Evolutionary conservation across 129 eudicot species (phyloP).

Genomic region (Helianthus annuus): DNA sequence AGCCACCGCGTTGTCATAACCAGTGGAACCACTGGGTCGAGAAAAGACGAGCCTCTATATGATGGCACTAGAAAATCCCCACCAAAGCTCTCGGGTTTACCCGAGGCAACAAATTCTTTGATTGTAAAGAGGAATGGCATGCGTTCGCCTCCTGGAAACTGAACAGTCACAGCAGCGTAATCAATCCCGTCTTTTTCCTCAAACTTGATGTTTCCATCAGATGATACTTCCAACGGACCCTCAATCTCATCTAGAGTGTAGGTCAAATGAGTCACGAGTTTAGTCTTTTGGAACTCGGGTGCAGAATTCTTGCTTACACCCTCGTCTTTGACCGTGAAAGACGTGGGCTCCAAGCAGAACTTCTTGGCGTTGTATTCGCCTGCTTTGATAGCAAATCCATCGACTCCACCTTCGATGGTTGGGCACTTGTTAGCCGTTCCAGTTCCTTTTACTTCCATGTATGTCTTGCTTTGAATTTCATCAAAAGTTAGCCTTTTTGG

Average conservation of each 20-base stretch:
- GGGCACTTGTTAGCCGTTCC: slow-evolving; percentile 99
- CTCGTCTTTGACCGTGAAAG: slow-evolving; percentile 88
- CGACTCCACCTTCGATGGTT: slow-evolving; percentile 70
- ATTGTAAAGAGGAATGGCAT: slow-evolving; percentile 87
- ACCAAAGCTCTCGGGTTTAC: slow-evolving; percentile 69
- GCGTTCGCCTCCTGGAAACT: slow-evolving; percentile 94
- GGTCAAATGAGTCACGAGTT: slow-evolving; percentile 93
- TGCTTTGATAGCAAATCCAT: slow-evolving; percentile 58
- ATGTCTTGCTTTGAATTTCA: slow-evolving; percentile 92
- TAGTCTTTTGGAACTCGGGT: slow-evolving; percentile 87
- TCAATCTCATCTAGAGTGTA: no score
- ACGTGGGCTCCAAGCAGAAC: slow-evolving; percentile 88
- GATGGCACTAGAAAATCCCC: slow-evolving; percentile 89
- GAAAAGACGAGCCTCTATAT: slow-evolving; percentile 87
- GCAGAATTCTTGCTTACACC: slow-evolving; percentile 75
- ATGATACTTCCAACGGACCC: slow-evolving; percentile 72
- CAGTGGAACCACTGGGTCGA: slow-evolving; percentile 98
- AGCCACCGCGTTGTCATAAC: slow-evolving; percentile 96
- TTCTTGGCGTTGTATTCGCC: slow-evolving; percentile 88
- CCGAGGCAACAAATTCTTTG: slow-evolving; percentile 82
- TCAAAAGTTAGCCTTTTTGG: slow-evolving; percentile 81
- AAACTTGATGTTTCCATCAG: slow-evolving; percentile 73
- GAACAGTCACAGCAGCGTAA: slow-evolving; percentile 96
- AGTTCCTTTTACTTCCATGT: slow-evolving; percentile 85
- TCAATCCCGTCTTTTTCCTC: slow-evolving; percentile 96